phyloP scores from a whole-genome alignment of 495 filamentous ascomycete genomes.

The Viridothelium virens region DNA sequence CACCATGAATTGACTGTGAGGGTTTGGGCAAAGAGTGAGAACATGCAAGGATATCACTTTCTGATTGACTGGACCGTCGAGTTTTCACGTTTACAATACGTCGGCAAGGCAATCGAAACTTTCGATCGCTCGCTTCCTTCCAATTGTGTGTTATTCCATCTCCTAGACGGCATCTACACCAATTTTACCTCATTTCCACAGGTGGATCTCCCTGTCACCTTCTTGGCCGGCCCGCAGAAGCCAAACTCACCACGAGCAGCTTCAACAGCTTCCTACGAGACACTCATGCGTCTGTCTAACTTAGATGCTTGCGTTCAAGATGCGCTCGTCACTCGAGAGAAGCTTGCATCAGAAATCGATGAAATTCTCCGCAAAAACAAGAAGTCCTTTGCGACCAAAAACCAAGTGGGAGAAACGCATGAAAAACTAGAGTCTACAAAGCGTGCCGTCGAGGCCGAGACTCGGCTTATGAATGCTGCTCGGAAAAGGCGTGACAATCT shows the following conservation, averaged over 20 bases:
- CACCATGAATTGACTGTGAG: slow-evolving; percentile 57
- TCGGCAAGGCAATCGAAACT: slow-evolving; percentile 68
- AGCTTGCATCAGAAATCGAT: slow-evolving; percentile 69
- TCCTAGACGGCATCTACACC: slow-evolving; percentile 84
- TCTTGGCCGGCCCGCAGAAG: slow-evolving; percentile 30
- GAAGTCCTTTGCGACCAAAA: slow-evolving; percentile 34
- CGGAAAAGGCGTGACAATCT: slow-evolving; percentile 55
- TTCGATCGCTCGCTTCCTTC: slow-evolving; percentile 68
- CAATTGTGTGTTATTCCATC: slow-evolving; percentile 81
- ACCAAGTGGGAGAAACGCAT: slow-evolving; percentile 53
- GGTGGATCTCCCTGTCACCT: slow-evolving; percentile 30
- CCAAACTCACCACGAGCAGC: slow-evolving; percentile 34
- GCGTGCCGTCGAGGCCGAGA: slow-evolving; percentile 55
- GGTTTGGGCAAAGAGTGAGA: slow-evolving; percentile 64
- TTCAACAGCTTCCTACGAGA: slow-evolving; percentile 78
- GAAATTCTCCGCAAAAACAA: slow-evolving; percentile 54
- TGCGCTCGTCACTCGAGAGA: slow-evolving; percentile 67
- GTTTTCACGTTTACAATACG: slow-evolving; percentile 65
- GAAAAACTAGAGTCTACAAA: slow-evolving; percentile 54
- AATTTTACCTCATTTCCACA: slow-evolving; percentile 53
- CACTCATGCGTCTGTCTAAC: slow-evolving; percentile 79
- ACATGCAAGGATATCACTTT: slow-evolving; percentile 50
- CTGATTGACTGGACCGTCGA: slow-evolving; percentile 66
- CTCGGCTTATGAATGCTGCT: slow-evolving; percentile 53
- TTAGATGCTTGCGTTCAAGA: slow-evolving; percentile 91